Base-by-base conservation (phyloP, 2,329 filamentous ascomycete genomes). In the Arthrocladium fulminans region DNA sequence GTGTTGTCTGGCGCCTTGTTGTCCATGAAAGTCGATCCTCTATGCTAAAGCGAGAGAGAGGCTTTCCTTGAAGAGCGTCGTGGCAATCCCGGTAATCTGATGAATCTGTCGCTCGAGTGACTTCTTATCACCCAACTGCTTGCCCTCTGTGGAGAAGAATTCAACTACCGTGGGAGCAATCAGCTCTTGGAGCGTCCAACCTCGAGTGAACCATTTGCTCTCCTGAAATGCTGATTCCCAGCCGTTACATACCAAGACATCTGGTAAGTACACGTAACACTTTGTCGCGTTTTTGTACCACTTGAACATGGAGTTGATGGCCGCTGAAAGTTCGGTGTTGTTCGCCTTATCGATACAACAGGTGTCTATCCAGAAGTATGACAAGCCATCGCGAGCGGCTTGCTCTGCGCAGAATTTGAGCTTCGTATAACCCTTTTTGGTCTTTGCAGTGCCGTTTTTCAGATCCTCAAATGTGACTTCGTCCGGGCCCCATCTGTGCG, bases 341-440 rank as follows among this genome's bases (percentile, higher is more conserved):
- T 52, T 56, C 2, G 53, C 34, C 47, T 57, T 57, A 29, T 60
- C 54, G 24, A 59, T 59, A 37, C 57, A 59, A 38, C 57, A 59
- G 2, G 54, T 59, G 40, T 60, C 58, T 7, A 60, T 46, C 58
- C 58, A 60, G 10, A 59, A 49, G 23, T 60, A 60, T 27, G 35
- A 19, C 19, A 51, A 13, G 23, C 30, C 47, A 22, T 49, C 40
- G 1, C 45, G 45, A 17, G 10, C 8, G 20, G 51, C 49, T 22
- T 43, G 51, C 8, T 50, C 42, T 17, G 27, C 19, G 24, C 49
- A 49, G 34, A 47, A 52, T 25, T 17, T 15, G 17, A 54, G 47
- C 39, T 54, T 52, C n/a, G 2, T 22, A 19, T 43, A 53, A 8
- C 52, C 52, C 6, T 6, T 38, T 40, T 50, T 40, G 24, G 2